Percentiles rank a stretch among this genome's conserved stretches.
Evolutionary conservation across 1,284 basidiomycete genomes (phyloP).

Genomic region (Tylopilus orsonianus): DNA sequence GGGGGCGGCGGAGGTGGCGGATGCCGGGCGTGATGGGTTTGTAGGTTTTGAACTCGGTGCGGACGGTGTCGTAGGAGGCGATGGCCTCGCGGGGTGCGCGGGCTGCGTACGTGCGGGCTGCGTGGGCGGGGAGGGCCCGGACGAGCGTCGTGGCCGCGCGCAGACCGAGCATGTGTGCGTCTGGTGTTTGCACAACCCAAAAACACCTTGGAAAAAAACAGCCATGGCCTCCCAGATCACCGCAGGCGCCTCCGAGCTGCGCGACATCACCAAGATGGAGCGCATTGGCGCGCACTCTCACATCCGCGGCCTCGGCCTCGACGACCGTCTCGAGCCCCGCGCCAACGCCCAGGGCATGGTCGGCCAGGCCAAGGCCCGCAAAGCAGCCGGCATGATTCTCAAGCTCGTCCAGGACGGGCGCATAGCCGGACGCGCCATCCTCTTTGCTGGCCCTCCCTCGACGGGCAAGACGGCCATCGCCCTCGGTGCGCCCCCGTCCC

Average conservation of each 20-base stretch:
- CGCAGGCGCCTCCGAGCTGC: slow-evolving; percentile 72
- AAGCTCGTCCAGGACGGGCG: slow-evolving; percentile 97
- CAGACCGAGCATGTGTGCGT: slow-evolving; percentile 27
- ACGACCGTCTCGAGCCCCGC: slow-evolving; percentile 88
- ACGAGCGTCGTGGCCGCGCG: no score
- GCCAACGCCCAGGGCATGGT: slow-evolving; percentile 94
- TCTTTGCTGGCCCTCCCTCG: slow-evolving; percentile 95
- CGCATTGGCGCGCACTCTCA: slow-evolving; percentile 98
- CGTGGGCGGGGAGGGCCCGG: no score
- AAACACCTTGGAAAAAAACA: no score
- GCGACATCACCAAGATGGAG: slow-evolving; percentile 95
- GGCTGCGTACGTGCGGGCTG: slow-evolving; percentile 38
- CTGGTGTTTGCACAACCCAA: no score
- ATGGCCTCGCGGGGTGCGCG: slow-evolving; percentile 24
- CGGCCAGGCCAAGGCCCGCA: slow-evolving; percentile 91
- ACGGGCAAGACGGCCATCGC: slow-evolving; percentile 98
- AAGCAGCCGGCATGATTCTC: slow-evolving; percentile 95
- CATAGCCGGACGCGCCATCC: slow-evolving; percentile 92
- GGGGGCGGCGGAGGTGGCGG: slow-evolving; percentile 81
- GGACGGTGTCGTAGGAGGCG: slow-evolving; percentile 36
- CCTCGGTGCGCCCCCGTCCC: slow-evolving; percentile 55
- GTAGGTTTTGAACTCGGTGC: slow-evolving; percentile 81
- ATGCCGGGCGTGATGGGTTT: slow-evolving; percentile 87
- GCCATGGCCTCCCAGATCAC: slow-evolving; percentile 55
- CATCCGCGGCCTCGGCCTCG: slow-evolving; percentile 91